These are phyloP conservation scores for Cordia subcordata DNA, from an alignment of 257 asterid species.

Conservation along the genomic window DNA sequence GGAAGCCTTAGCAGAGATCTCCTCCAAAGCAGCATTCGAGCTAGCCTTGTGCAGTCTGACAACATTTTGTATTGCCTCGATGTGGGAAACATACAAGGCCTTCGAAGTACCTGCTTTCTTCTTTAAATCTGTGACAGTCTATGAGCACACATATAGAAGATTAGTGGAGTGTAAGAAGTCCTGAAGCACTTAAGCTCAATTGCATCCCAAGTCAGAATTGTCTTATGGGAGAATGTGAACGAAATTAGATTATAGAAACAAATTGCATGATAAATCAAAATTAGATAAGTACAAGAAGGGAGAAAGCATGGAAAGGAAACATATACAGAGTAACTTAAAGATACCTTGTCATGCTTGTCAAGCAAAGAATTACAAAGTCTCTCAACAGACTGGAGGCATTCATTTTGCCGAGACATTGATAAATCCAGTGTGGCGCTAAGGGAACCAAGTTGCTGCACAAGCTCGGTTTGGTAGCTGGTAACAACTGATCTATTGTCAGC, in stretches of 20 bases:
- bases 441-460: slow-evolving; percentile 50
- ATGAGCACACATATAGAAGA: neutral
- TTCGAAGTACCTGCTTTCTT: slow-evolving; percentile 50
- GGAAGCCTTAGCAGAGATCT: slow-evolving; percentile 50
- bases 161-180: too few relatives aligned
- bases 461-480: slow-evolving; percentile 59
- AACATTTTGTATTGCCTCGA: slow-evolving; percentile 77
- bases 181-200: neutral
- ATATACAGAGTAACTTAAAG: slow-evolving; percentile 4
- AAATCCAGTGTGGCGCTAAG: slow-evolving; percentile 50
- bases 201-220: neutral
- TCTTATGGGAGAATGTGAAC: neutral
- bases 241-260: too few relatives aligned
- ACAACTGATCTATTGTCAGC: slow-evolving; percentile 61
- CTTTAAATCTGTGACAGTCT: slow-evolving; percentile 61
- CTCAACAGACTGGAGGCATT: slow-evolving; percentile 58
- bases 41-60: slow-evolving; percentile 67
- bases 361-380: slow-evolving; percentile 53
- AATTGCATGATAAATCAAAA: neutral
- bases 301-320: slow-evolving; percentile 3
- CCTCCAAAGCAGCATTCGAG: slow-evolving; percentile 63
- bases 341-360: slow-evolving; percentile 62
- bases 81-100: slow-evolving; percentile 56
- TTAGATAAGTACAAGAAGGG: neutral
- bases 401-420: slow-evolving; percentile 60